phyloP scores from a whole-genome alignment of 768 basidiomycete species.

The Daedaleopsis nitida region DNA sequence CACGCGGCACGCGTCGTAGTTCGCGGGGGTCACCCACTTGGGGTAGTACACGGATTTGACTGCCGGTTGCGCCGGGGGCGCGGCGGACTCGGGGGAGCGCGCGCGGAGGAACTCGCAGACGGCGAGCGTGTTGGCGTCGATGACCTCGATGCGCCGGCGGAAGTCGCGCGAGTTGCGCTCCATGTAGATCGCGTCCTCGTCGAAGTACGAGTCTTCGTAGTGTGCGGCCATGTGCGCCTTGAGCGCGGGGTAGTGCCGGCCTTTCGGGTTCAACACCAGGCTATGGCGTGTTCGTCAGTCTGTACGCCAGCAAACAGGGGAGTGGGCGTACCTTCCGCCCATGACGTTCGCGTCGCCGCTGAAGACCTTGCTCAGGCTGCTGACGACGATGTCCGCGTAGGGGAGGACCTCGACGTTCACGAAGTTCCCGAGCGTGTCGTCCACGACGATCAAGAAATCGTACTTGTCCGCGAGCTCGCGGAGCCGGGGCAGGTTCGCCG shows the following conservation, averaged over 20 bases:
- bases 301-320: not conserved
- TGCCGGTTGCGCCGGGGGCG: slow-evolving; percentile 38
- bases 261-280: slow-evolving; percentile 82
- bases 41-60: slow-evolving; percentile 91
- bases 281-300: slow-evolving; percentile 40
- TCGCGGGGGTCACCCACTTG: slow-evolving; percentile 69
- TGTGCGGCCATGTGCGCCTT: slow-evolving; percentile 55
- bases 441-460: slow-evolving; percentile 85
- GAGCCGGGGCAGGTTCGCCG: slow-evolving; percentile 74
- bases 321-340: slow-evolving; percentile 82
- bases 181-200: slow-evolving; percentile 94
- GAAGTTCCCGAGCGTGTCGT: slow-evolving; percentile 95
- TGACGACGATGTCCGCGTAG: slow-evolving; percentile 87
- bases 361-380: slow-evolving; percentile 93
- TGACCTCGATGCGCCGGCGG: slow-evolving; percentile 65
- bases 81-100: slow-evolving; percentile 44
- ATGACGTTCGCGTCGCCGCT: slow-evolving; percentile 94
- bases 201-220: slow-evolving; percentile 87
- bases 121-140: slow-evolving; percentile 82
- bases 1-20: slow-evolving; percentile 73
- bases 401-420: slow-evolving; percentile 89
- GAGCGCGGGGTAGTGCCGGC: slow-evolving; percentile 66
- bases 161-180: slow-evolving; percentile 98
- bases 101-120: slow-evolving; percentile 78
- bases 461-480: slow-evolving; percentile 83